A percentile compares a stretch with the other conserved stretches of the same genome.
Evolutionary conservation across 164 flowering plant species (phyloP).

Genomic region (Cinnamomum chago): DNA sequence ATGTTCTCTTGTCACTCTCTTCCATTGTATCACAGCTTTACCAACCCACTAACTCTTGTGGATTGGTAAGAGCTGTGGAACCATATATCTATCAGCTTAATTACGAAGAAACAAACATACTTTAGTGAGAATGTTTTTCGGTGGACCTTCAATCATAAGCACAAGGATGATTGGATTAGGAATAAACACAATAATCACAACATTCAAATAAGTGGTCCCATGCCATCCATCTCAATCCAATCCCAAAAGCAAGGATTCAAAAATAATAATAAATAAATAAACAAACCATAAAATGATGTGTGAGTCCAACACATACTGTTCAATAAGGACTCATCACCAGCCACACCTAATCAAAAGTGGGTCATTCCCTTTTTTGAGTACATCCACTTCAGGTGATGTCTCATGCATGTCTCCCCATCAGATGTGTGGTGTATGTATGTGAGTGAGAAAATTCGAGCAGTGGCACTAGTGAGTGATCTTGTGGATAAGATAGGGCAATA

Average conservation of each 20-base stretch:
- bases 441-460: background rate
- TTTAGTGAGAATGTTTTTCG: background rate
- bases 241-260: background rate
- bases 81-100: background rate
- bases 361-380: background rate
- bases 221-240: background rate
- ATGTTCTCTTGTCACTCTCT: constrained; percentile 1
- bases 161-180: constrained; percentile 7
- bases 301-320: background rate
- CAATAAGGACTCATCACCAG: background rate
- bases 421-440: background rate
- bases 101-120: background rate
- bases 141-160: constrained; percentile 9
- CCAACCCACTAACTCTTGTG: constrained; percentile 15
- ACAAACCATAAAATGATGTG: background rate
- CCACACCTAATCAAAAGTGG: background rate
- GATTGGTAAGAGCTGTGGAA: constrained; percentile 1
- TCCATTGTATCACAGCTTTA: constrained; percentile 14
- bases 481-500: background rate
- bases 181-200: constrained; percentile 4
- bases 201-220: constrained; percentile 7
- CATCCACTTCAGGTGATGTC: no score
- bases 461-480: constrained; percentile 4
- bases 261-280: no score
- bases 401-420: background rate